Percentiles rank a stretch among this genome's conserved stretches.
These are phyloP conservation scores for Patellifolia procumbens DNA, from an alignment of 179 eudicot genomes.

Conservation along the genomic window DNA sequence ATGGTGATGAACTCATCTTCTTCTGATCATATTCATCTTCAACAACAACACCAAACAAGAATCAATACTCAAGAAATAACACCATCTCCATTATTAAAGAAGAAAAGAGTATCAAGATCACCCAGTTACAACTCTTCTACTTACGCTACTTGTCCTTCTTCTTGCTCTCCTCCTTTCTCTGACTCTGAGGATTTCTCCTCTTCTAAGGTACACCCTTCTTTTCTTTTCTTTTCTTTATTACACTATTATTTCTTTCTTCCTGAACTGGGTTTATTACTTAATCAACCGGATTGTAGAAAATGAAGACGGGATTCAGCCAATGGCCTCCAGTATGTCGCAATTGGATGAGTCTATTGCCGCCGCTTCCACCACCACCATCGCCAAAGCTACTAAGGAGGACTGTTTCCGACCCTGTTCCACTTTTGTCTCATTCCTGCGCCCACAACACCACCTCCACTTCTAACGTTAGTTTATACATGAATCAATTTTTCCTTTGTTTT, in stretches of 20 bases:
- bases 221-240: background rate
- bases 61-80: background rate
- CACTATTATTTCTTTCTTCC: too few species aligned
- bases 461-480: too few species aligned
- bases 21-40: background rate
- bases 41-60: background rate
- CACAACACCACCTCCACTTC: too few species aligned
- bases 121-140: background rate
- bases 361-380: constrained; percentile 14
- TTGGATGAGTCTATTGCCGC: constrained; percentile 7
- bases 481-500: too few species aligned
- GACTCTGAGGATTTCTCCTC: background rate
- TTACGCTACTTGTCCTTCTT: background rate
- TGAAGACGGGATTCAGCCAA: background rate
- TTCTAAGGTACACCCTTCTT: background rate
- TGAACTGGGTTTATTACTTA: too few species aligned
- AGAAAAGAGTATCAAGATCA: background rate
- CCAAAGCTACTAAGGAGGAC: constrained; percentile 18
- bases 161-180: background rate
- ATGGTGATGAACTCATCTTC: background rate
- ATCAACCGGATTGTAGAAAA: background rate
- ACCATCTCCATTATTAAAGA: background rate
- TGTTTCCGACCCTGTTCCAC: constrained; percentile 19
- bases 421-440: too few species aligned
- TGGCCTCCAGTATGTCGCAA: background rate